Evolutionary conservation across 495 filamentous ascomycete species (phyloP).

Genomic region (Penicillium macrosclerotiorum): DNA sequence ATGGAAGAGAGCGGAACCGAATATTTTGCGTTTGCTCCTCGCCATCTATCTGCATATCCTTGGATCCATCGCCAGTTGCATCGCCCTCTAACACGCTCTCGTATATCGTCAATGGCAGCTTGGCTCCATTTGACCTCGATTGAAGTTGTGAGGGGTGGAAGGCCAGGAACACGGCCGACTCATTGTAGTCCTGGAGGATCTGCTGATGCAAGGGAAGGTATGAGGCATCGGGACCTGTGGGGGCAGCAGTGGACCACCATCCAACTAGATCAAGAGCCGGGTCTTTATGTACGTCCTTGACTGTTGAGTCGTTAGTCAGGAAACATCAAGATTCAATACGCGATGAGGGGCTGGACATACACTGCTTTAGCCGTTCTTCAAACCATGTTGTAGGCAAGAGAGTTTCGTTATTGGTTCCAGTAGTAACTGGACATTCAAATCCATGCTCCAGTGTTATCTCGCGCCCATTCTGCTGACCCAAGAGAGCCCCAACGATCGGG

Average conservation of each 20-base stretch:
- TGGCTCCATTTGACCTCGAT: conserved; percentile 58
- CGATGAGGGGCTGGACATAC: conserved; percentile 46
- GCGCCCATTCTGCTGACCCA: conserved; percentile 88
- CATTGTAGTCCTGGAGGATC: conserved; percentile 71
- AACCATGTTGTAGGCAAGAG: conserved; percentile 73
- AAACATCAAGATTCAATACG: background rate
- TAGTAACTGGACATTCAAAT: conserved; percentile 69
- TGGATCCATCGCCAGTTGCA: conserved; percentile 53
- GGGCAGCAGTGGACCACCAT: conserved; percentile 85
- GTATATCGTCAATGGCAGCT: conserved; percentile 86
- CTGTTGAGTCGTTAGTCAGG: conserved; percentile 38
- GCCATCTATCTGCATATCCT: conserved; percentile 71
- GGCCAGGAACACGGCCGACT: conserved; percentile 81
- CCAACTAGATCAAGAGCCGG: conserved; percentile 85
- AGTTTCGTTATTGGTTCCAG: conserved; percentile 44
- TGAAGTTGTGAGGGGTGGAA: conserved; percentile 68
- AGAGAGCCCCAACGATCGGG: conserved; percentile 78
- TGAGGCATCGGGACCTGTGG: conserved; percentile 62
- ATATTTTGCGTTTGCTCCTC: conserved; percentile 56
- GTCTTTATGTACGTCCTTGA: conserved; percentile 84
- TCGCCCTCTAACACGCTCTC: conserved; percentile 78
- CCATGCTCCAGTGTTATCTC: conserved; percentile 89
- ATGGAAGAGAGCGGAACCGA: conserved; percentile 79
- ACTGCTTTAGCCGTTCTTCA: conserved; percentile 74
- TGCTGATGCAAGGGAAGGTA: conserved; percentile 75